Conservation (phyloP, 352 stramenopile species). For the Phytophthora agathidicida region DNA sequence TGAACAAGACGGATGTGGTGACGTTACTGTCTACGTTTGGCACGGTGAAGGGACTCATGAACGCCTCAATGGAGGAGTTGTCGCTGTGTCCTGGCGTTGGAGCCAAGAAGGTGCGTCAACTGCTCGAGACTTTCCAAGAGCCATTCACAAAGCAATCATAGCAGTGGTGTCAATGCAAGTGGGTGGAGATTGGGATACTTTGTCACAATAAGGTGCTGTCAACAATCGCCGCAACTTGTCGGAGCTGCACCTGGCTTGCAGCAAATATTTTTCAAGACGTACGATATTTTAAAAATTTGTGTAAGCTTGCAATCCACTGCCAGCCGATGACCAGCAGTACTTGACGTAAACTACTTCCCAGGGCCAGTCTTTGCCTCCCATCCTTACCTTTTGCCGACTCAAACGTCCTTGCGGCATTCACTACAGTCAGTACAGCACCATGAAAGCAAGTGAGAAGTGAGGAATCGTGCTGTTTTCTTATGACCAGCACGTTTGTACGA, state of each 20-base stretch:
- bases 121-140: slow-evolving; percentile 95
- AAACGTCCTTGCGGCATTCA: slow-evolving; percentile 50
- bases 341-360: slow-evolving; percentile 21
- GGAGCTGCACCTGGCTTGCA: slow-evolving; percentile 3
- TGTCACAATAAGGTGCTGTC: slow-evolving; percentile 21
- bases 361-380: background rate
- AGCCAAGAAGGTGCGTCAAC: slow-evolving; percentile 93
- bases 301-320: background rate
- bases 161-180: background rate
- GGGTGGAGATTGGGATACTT: slow-evolving; percentile 1
- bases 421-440: slow-evolving; percentile 30
- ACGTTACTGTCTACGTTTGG: slow-evolving; percentile 94
- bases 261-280: slow-evolving; percentile 17
- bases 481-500: slow-evolving; percentile 25
- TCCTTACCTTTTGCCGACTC: slow-evolving; percentile 9
- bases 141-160: slow-evolving; percentile 85
- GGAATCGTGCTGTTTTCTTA: slow-evolving; percentile 35
- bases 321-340: slow-evolving; percentile 9
- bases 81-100: slow-evolving; percentile 94
- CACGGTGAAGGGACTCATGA: slow-evolving; percentile 85
- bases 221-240: slow-evolving; percentile 26
- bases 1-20: slow-evolving; percentile 97
- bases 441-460: slow-evolving; percentile 31
- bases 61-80: slow-evolving; percentile 93
- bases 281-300: slow-evolving; percentile 19